Evolutionary conservation across 2,329 filamentous ascomycete species (phyloP).

Genomic region (Exophiala phaeomuriformis): DNA sequence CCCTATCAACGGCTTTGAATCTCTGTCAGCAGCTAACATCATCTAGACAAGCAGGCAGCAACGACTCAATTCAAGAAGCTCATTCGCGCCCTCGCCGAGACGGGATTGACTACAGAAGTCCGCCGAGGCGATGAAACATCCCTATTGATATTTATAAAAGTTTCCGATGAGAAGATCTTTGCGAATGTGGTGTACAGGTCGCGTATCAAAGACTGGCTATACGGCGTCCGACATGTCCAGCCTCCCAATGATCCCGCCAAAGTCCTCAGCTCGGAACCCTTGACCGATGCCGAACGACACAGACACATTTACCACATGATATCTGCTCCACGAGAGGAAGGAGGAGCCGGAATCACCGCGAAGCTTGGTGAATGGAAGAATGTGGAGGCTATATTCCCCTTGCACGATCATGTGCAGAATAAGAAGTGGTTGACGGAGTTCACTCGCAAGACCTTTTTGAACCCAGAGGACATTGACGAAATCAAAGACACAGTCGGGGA

Average conservation of each 20-base stretch:
- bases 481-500: constrained; percentile 74
- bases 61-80: constrained; percentile 71
- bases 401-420: constrained; percentile 72
- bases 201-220: constrained; percentile 88
- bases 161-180: constrained; percentile 68
- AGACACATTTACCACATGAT: constrained; percentile 83
- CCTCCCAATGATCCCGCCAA: constrained; percentile 65
- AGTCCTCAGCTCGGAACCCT: constrained; percentile 63
- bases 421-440: constrained; percentile 67
- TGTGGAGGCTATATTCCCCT: constrained; percentile 66
- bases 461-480: constrained; percentile 59
- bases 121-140: constrained; percentile 68
- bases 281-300: constrained; percentile 81
- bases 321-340: constrained; percentile 62
- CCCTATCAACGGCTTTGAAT: neutral
- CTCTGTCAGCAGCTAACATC: constrained; percentile 9
- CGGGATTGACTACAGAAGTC: constrained; percentile 83
- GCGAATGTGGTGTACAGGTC: constrained; percentile 76
- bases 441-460: constrained; percentile 63
- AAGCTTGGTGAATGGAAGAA: constrained; percentile 63
- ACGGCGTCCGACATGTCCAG: constrained; percentile 71
- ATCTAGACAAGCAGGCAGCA: constrained; percentile 59
- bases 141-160: constrained; percentile 73
- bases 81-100: constrained; percentile 63
- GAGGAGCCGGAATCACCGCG: constrained; percentile 70